phyloP scores from a whole-genome alignment of 768 basidiomycete genomes.

The Rubroboletus satanas region DNA sequence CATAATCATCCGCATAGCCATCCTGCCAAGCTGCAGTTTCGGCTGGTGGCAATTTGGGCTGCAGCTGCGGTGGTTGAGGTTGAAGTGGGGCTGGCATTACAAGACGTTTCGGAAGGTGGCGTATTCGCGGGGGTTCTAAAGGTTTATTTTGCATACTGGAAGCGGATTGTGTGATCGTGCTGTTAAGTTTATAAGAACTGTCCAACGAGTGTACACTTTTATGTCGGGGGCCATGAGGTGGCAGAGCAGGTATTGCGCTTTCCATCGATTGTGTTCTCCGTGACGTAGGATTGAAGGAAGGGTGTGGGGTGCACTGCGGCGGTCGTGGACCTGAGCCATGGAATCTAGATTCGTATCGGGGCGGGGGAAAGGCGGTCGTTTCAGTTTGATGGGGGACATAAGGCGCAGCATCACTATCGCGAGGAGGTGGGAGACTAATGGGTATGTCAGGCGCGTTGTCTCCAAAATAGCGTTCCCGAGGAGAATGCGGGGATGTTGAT shows the following conservation, averaged over 20 bases:
- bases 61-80: slow-evolving; percentile 22
- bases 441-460: slow-evolving; percentile 8
- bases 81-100: slow-evolving; percentile 74
- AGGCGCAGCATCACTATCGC: slow-evolving; percentile 9
- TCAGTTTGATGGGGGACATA: slow-evolving; percentile 13
- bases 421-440: slow-evolving; percentile 5
- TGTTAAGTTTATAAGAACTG: slow-evolving; percentile 1
- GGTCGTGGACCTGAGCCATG: slow-evolving; percentile 8
- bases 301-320: slow-evolving; percentile 3
- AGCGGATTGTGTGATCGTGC: slow-evolving; percentile 1
- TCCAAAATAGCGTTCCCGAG: slow-evolving; percentile 13
- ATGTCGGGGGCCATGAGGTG: slow-evolving; percentile 1
- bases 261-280: slow-evolving; percentile 4
- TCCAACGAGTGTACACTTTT: slow-evolving; percentile 11
- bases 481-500: slow-evolving; percentile 6
- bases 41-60: slow-evolving; percentile 10
- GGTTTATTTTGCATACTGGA: slow-evolving; percentile 6
- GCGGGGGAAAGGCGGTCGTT: slow-evolving; percentile 21
- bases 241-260: not conserved
- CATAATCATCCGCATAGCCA: slow-evolving; percentile 5
- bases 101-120: slow-evolving; percentile 57
- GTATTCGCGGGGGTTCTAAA: slow-evolving; percentile 19
- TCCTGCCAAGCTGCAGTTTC: slow-evolving; percentile 2
- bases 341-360: slow-evolving; percentile 15
- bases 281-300: not conserved